Evolutionary conservation across 2,329 filamentous ascomycete genomes (phyloP), one percentile per base, ranked within the genome.

Genomic region (Stylonectria norvegica): DNA sequence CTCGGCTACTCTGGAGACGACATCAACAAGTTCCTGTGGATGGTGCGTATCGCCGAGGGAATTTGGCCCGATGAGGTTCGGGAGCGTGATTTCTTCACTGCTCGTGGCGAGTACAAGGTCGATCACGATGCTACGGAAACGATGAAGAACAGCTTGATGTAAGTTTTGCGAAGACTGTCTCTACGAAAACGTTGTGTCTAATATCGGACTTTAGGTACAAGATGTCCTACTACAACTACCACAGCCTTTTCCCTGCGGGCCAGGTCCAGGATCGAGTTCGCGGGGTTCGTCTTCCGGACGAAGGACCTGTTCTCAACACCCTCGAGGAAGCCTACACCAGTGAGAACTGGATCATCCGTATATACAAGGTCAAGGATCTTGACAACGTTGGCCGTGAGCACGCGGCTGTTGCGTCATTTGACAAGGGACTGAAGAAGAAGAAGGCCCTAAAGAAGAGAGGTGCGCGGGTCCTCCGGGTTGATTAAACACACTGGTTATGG

Each of bases 1-100:
- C 75, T 98, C 27, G 94, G 94, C 40, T 98, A 98, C 73, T 96
- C 90, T 36, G 93, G 93, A 49, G 93, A 98, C 57, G 93, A 98
- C 61, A 95, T 98, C 73, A 98, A 98, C 76, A 98, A 98, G 73
- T 98, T 98, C 75, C 75, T 98, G 55, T 98, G 93, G 93, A 98
- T 98, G 94, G 90, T 98, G 43, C 83, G 93, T 63, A 98, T 98
- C 61, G 93, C 93, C 27, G 93, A 98, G 69, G 93, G 93, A 50
- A 97, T 98, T 69, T 98, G 93, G 93, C 93, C 93, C n/a, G 89
- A 97, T 52, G 91, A 98, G 75, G 85, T 98, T 55, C 95, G 89
- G 71, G 93, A 98, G 71, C 86, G 93, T 50, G 85, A 91, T 59
- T 98, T 91, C 73, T 98, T 98, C 70, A 98, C 93, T 5, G 60